These are phyloP conservation scores for Lactarius vividus DNA, from an alignment of 768 basidiomycete genomes.

Conservation along the genomic window DNA sequence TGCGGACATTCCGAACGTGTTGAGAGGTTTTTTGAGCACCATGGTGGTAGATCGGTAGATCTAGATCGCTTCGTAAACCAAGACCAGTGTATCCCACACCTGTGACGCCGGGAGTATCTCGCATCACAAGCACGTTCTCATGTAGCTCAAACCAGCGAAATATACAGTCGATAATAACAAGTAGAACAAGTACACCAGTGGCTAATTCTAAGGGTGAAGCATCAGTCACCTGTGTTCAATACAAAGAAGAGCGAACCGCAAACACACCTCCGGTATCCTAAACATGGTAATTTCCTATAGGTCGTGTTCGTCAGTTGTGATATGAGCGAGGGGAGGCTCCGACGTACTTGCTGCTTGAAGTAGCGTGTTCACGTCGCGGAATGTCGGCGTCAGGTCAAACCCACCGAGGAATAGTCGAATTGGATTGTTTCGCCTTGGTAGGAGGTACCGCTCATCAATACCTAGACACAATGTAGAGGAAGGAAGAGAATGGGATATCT, in stretches of 20 bases:
- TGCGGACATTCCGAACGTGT: slow-evolving; percentile 60
- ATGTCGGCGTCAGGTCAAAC: slow-evolving; percentile 97
- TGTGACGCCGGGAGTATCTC: too few species aligned
- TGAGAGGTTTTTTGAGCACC: slow-evolving; percentile 53
- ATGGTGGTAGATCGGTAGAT: slow-evolving; percentile 34
- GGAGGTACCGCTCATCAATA: background rate
- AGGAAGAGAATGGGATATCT: slow-evolving; percentile 45
- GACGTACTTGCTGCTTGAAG: slow-evolving; percentile 88
- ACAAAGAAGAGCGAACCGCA: background rate
- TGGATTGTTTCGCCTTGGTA: slow-evolving; percentile 89
- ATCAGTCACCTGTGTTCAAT: background rate
- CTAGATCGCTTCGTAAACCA: background rate
- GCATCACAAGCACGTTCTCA: too few species aligned
- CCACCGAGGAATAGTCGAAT: slow-evolving; percentile 97
- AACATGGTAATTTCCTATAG: slow-evolving; percentile 81
- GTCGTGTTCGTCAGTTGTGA: background rate
- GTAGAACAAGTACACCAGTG: slow-evolving; percentile 11
- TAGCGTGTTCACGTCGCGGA: slow-evolving; percentile 98
- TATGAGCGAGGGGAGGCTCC: background rate
- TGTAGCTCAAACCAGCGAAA: too few species aligned
- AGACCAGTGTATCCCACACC: too few species aligned
- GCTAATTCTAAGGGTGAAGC: slow-evolving; percentile 16
- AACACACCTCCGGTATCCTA: slow-evolving; percentile 81
- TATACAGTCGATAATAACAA: slow-evolving; percentile 14
- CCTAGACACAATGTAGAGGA: too few species aligned